phyloP scores from a whole-genome alignment of 352 stramenopile species.

The Pythium dissimile region DNA sequence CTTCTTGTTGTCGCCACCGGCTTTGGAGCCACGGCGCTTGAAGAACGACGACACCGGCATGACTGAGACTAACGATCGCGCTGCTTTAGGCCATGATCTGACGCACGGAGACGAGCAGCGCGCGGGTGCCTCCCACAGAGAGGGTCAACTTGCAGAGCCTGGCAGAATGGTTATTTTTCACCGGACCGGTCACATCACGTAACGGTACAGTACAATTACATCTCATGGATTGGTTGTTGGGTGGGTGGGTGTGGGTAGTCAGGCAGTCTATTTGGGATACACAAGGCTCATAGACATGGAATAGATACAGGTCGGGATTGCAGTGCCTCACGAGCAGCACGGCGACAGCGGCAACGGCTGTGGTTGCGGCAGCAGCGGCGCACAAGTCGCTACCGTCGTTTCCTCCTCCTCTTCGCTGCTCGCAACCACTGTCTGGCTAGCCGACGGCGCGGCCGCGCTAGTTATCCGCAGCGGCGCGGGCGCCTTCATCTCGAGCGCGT shows the following conservation, averaged over 20 bases:
- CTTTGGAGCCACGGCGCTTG: constrained; percentile 40
- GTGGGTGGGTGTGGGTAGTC: too few species aligned
- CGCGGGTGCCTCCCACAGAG: too few species aligned
- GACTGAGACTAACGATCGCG: background rate
- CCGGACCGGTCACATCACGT: too few species aligned
- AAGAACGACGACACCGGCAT: constrained; percentile 33
- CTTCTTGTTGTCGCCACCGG: constrained; percentile 22
- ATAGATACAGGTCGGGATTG: background rate
- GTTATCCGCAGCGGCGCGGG: constrained; percentile 8
- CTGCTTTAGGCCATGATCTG: too few species aligned
- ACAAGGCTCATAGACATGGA: constrained; percentile 1
- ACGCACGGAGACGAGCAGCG: too few species aligned
- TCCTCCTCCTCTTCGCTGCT: background rate
- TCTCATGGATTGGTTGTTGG: too few species aligned
- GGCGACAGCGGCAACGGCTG: constrained; percentile 12
- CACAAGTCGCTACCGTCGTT: background rate
- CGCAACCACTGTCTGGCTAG: background rate
- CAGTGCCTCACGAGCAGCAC: constrained; percentile 7
- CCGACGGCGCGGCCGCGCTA: background rate
- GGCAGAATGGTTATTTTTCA: too few species aligned
- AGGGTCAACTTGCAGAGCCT: too few species aligned
- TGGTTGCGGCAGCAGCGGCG: background rate
- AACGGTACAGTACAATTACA: background rate
- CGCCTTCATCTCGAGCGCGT: background rate
- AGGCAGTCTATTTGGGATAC: constrained; percentile 1